Base-by-base conservation (phyloP, 2,329 filamentous ascomycete genomes). In the Fulvia fulva region DNA sequence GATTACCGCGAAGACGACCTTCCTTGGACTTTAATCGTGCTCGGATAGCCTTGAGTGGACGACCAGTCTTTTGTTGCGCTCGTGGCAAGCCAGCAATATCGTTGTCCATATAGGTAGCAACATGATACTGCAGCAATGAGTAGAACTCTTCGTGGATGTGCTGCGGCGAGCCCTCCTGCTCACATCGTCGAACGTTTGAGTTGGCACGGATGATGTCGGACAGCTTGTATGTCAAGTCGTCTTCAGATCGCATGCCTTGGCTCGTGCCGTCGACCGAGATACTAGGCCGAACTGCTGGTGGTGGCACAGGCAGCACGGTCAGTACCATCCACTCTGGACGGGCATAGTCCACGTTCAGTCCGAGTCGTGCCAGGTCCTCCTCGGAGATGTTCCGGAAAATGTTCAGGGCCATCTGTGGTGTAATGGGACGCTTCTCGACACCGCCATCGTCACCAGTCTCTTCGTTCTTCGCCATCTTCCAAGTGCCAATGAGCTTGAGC, bases 91-190 rank as follows among this genome's bases (percentile, higher is more conserved):
- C 92, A 63, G 95, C 94, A 76, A 97, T 97, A 73, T 99, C 93
- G 70, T 99, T 99, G 76, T 99, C 94, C 95, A 99, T 99, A 77
- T 97, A 96, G 0, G 95, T 99, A 45, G 95, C 95, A 60, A 99
- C 92, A 71, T 99, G 95, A 72, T 96, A 99, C 72, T 99, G 95
- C 37, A 99, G 80, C 30, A 99, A 79, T 63, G 88, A 86, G 75
- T 96, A 91, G 59, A 97, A 97, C 69, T 99, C 94, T 59, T 87
- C 84, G 16, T 91, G 85, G 65, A 97, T 91, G 75, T 99, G 94
- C 63, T 90, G 87, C 0, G 94, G 91, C 3, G 92, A 92, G 57
- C 94, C 94, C 74, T 97, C 91, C 59, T 90, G 86, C 69, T 96
- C 90, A 60, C 91, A 94, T 67, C 94, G 88, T 66, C 90, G 87